Evolutionary conservation across 345 rosid species (phyloP), one percentile per base, ranked within the genome.

Genomic region (Eucalyptus viminalis): DNA sequence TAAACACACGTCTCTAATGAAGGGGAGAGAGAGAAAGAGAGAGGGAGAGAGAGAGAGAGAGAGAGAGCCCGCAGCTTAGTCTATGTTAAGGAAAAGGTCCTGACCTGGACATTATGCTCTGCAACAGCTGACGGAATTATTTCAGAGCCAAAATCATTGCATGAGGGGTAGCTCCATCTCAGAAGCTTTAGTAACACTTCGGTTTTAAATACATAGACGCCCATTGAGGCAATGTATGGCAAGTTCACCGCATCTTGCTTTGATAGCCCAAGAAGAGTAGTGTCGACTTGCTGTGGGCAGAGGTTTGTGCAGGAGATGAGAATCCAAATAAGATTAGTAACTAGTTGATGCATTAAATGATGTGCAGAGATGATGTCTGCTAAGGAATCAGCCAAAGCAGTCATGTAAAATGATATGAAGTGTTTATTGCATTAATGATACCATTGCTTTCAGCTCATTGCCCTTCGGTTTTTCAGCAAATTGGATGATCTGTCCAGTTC

Each of bases 211-310:
- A 96, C 92, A 62, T 97, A 97, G 80, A 97, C 96, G 89, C 98
- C 99, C 99, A 97, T 97, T 45, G 99, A 97, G 89, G 99, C 99
- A 87, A 96, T 93, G 88, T 95, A 97, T 29, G 99, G 98, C 76
- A 92, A 92, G 86, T 91, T 87, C 88, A 60, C 80, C 5, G 99
- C 98, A 83, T 96, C 97, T 91, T 94, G 94, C 9, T 91, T 93
- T 91, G 99, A 93, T 67, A 97, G 92, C 60, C 99, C 99, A 16
- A 95, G 89, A 88, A 88, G 92, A 87, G 94, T 93, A 29, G 98
- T 95, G 93, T 97, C 98, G 4, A 91, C 90, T 94, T 92, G 94
- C 99, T 97, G 95, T 94, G 93, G 87, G 50, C 69, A 87, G 49
- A 76, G 29, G 9, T 76, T 76, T 40, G 29, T 40, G 47, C 85